Conservation (phyloP, 2,329 filamentous ascomycete genomes). For the Exophiala sideris region DNA sequence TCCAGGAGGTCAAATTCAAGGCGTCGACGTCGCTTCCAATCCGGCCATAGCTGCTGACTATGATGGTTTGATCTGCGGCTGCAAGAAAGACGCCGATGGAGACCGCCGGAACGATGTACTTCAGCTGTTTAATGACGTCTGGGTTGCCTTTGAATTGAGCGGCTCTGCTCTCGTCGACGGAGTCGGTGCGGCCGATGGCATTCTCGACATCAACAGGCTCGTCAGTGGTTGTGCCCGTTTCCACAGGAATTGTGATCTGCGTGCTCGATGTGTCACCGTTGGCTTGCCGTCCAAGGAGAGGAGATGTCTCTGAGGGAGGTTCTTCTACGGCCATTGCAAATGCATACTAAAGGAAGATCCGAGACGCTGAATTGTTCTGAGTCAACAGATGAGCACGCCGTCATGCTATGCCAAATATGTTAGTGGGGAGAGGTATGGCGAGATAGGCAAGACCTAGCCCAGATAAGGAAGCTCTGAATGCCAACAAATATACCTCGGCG, state of each 20-base stretch:
- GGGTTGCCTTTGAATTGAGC: constrained; percentile 45
- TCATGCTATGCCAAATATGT: no score
- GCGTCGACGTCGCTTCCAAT: constrained; percentile 74
- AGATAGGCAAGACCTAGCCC: no score
- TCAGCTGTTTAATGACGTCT: constrained; percentile 50
- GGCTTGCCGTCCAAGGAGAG: neutral
- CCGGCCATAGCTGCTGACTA: constrained; percentile 71
- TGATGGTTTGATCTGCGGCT: constrained; percentile 72
- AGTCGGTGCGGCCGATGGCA: neutral
- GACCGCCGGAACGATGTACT: constrained; percentile 59
- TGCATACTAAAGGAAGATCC: neutral
- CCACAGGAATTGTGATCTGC: neutral
- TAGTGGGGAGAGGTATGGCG: no score
- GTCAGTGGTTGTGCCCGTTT: neutral
- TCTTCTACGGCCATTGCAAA: no score
- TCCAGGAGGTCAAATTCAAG: constrained; percentile 72
- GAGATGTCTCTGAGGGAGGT: no score
- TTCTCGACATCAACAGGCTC: neutral
- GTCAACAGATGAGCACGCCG: neutral
- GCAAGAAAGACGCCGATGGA: constrained; percentile 67
- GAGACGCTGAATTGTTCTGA: neutral
- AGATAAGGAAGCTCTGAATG: no score
- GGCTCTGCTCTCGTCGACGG: constrained; percentile 13
- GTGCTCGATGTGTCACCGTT: neutral
- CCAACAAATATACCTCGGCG: no score